Conservation (phyloP, 2,329 filamentous ascomycete genomes). For the Lojkania enalia region DNA sequence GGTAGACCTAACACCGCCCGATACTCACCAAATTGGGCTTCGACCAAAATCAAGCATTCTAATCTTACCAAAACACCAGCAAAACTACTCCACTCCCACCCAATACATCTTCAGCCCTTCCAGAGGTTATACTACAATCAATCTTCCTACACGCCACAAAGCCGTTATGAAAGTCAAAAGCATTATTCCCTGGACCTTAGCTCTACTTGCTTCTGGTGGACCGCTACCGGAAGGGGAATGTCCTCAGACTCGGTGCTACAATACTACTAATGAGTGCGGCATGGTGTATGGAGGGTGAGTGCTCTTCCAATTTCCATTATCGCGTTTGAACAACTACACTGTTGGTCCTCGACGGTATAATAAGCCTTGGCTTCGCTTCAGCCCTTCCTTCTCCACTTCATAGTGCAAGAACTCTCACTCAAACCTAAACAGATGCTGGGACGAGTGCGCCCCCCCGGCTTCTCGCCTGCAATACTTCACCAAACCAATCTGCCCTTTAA, state of each 20-base stretch:
- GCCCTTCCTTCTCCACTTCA: background rate
- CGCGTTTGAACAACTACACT: no score
- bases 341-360: no score
- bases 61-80: no score
- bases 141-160: background rate
- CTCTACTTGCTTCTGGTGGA: slow-evolving; percentile 10
- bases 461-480: slow-evolving; percentile 5
- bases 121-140: no score
- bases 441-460: slow-evolving; percentile 4
- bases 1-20: no score
- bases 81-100: no score
- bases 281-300: slow-evolving; percentile 26
- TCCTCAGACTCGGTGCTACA: slow-evolving; percentile 20
- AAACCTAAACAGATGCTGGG: slow-evolving; percentile 7
- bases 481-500: background rate
- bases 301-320: background rate
- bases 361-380: no score
- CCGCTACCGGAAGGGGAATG: slow-evolving; percentile 25
- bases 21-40: no score
- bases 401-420: background rate
- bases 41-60: no score
- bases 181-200: slow-evolving; percentile 9
- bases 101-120: no score
- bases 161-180: slow-evolving; percentile 11
- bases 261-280: slow-evolving; percentile 24